phyloP scores from a whole-genome alignment of 2,329 filamentous ascomycete genomes.

The Alternaria triticina region DNA sequence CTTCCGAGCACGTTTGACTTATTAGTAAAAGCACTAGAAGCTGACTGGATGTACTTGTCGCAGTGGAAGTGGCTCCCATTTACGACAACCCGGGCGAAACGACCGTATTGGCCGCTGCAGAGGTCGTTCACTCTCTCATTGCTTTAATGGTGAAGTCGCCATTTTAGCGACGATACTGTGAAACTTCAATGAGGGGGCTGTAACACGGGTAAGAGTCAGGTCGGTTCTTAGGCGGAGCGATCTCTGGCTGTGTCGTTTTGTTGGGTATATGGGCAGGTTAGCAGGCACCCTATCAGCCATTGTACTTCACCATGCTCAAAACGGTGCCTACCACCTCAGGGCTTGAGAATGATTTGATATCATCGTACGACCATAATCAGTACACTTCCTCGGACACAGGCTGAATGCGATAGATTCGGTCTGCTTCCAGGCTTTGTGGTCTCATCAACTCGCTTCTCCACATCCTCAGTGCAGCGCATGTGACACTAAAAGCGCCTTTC shows the following conservation, averaged over 20 bases:
- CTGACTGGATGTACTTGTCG: conserved; percentile 3
- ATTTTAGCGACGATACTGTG: conserved; percentile 23
- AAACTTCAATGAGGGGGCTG: not conserved
- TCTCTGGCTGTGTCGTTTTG: not conserved
- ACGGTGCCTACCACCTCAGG: not conserved
- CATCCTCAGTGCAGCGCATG: not conserved
- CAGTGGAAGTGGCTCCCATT: conserved; percentile 66
- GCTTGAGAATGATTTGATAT: not conserved
- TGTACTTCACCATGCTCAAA: not conserved
- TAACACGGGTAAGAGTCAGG: not conserved
- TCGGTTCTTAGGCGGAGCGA: not conserved
- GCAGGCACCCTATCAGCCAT: not conserved
- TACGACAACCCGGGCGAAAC: conserved; percentile 68
- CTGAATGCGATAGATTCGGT: not conserved
- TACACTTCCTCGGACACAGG: not conserved
- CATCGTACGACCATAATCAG: not conserved
- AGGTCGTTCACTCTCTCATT: conserved; percentile 60
- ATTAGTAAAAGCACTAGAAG: not conserved
- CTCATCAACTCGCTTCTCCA: not conserved
- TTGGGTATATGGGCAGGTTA: not conserved
- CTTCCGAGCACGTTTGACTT: not conserved
- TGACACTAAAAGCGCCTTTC: not conserved
- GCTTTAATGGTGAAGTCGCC: conserved; percentile 55
- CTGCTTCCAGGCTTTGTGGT: not conserved
- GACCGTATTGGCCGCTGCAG: conserved; percentile 62